phyloP scores from a whole-genome alignment of 345 rosid species.

The Raphanus raphanistrum region DNA sequence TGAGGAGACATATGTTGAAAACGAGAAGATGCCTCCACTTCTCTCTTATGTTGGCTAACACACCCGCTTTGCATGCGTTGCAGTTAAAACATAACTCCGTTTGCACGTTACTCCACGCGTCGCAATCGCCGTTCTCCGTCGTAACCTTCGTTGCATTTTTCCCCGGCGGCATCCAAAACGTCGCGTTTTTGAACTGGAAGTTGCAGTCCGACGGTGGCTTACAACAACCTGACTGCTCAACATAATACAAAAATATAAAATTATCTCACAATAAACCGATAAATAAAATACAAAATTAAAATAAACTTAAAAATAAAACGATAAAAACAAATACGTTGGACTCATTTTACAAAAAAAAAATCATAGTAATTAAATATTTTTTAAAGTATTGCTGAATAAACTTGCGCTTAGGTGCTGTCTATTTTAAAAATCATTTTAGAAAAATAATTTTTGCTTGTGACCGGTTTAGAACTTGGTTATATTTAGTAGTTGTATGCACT shows the following conservation, averaged over 20 bases:
- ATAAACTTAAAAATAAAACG: too few relatives aligned
- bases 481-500: too few relatives aligned
- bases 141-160: slow-evolving; percentile 23
- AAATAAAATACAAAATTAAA: neutral
- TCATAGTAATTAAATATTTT: too few relatives aligned
- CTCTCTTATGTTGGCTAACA: slow-evolving; percentile 43
- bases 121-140: slow-evolving; percentile 40
- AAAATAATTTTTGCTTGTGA: too few relatives aligned
- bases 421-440: too few relatives aligned
- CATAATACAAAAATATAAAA: neutral
- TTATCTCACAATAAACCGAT: neutral
- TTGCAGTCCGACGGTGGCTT: slow-evolving; percentile 61
- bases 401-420: too few relatives aligned
- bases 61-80: slow-evolving; percentile 62
- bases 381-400: too few relatives aligned
- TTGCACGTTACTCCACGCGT: slow-evolving; percentile 52
- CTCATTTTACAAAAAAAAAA: too few relatives aligned
- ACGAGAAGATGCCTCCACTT: slow-evolving; percentile 48
- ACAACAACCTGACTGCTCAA: slow-evolving; percentile 67
- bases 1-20: slow-evolving; percentile 33
- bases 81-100: slow-evolving; percentile 54
- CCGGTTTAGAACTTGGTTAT: neutral
- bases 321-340: too few relatives aligned
- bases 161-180: slow-evolving; percentile 38
- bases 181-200: slow-evolving; percentile 47